These are phyloP conservation scores for Escallonia rubra DNA, from an alignment of 129 eudicot genomes.

Conservation along the genomic window DNA sequence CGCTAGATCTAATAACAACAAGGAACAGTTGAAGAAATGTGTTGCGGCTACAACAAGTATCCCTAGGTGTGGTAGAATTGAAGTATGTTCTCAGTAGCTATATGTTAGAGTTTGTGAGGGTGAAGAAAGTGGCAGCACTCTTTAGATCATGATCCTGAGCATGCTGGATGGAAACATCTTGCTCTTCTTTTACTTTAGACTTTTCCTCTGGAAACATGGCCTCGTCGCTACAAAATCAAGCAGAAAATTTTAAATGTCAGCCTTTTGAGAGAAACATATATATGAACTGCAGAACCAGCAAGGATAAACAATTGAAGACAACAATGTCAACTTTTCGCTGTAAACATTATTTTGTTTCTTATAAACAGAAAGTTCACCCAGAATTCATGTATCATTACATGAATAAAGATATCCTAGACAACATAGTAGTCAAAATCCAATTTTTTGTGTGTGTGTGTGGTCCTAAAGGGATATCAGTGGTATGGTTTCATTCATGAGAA, in stretches of 20 bases:
- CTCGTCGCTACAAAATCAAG: conserved; percentile 29
- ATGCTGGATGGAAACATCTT: conserved; percentile 17
- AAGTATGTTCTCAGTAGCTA: conserved; percentile 18
- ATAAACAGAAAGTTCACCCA: neutral
- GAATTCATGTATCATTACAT: neutral
- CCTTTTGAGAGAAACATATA: neutral
- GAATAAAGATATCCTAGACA: too few relatives aligned
- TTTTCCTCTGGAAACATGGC: conserved; percentile 23
- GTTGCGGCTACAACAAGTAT: too few relatives aligned
- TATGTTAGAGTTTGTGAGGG: conserved; percentile 42
- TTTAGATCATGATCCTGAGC: conserved; percentile 42
- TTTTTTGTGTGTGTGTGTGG: too few relatives aligned
- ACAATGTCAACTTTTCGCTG: neutral
- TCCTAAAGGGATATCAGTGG: too few relatives aligned
- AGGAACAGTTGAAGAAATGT: too few relatives aligned
- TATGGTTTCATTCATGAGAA: too few relatives aligned
- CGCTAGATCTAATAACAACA: too few relatives aligned
- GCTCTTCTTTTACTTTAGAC: conserved; percentile 19
- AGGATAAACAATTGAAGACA: neutral
- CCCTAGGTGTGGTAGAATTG: too few relatives aligned
- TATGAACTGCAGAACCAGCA: neutral
- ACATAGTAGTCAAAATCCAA: too few relatives aligned
- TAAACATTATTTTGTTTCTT: neutral
- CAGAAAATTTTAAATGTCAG: too few relatives aligned
- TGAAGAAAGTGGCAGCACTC: conserved; percentile 45